A percentile compares a stretch with the other conserved stretches of the same genome.
Conservation (phyloP, 2,329 filamentous ascomycete genomes). For the Pseudogymnoascus sp. region DNA sequence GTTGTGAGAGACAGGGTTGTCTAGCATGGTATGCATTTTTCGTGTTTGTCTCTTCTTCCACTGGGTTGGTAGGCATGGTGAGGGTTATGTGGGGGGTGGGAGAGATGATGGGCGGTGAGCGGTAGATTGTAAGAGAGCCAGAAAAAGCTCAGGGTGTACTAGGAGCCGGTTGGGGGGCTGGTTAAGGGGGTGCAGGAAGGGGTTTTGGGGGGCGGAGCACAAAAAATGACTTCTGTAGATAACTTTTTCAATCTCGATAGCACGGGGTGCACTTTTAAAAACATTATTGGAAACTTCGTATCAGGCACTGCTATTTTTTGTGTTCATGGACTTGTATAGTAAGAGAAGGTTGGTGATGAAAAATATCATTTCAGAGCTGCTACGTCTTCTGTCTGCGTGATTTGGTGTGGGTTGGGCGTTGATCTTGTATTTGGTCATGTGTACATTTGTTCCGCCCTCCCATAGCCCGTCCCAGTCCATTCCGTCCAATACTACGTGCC, state of each 20-base stretch:
- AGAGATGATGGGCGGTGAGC: neutral
- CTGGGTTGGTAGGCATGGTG: neutral
- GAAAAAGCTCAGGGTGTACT: neutral
- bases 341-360: neutral
- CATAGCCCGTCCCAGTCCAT: neutral
- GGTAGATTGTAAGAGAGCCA: constrained; percentile 1
- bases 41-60: no score
- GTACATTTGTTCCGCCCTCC: neutral
- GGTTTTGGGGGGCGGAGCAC: neutral
- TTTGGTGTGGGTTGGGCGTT: neutral
- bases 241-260: neutral
- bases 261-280: neutral
- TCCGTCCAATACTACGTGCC: neutral
- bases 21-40: no score
- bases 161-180: neutral
- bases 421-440: neutral
- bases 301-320: neutral
- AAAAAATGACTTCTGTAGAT: constrained; percentile 7
- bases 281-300: neutral
- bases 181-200: neutral
- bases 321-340: neutral
- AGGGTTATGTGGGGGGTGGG: neutral
- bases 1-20: no score
- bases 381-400: neutral
- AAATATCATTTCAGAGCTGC: neutral